Evolutionary conservation across 768 basidiomycete species (phyloP), one percentile per base, ranked within the genome.

Genomic region (Phaeolepiota aurea): DNA sequence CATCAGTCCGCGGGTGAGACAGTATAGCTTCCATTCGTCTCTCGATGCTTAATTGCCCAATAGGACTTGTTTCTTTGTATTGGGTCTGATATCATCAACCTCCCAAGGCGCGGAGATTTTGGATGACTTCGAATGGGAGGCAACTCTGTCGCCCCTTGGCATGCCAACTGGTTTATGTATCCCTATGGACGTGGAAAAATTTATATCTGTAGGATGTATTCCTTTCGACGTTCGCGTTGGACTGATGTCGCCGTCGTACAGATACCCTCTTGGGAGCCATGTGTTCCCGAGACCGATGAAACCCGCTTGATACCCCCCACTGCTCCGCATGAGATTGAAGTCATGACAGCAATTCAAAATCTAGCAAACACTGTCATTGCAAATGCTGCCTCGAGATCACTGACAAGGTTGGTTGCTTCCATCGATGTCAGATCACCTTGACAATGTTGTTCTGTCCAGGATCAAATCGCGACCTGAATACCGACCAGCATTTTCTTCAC

Each of bases 341-440:
- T 89, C 20, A 73, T 93, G 50, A 82, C 84, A 3, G 87, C 89
- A 3, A 87, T 99, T 37, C 85, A 91, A 51, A 97, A 97, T 56
- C 69, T 99, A 31, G 82, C 86, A 20, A 99, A 99, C 55, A 89
- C 92, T 14, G 92, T 98, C 38, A 87, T 98, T 43, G 92, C 93
- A 0, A 93, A 93, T 53, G 79, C 88, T 16, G 92, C 96, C 1
- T 98, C 96, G 16, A 77, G 90, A 34, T 83, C 89, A 13, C 67
- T 99, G 28, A 82, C 89, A 20, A 78, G 77, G 91, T 92, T 53
- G 47, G 73, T 58, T 14, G 4, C 37, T 31, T 20, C 14, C 30
- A 41, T 32, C 40, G 16, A 19, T 22, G 23, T 40, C 15, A 16
- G 13, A 28, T 38, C n/a, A n/a, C n/a, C n/a, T 39, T 32, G 10